Evolutionary conservation across 805 yeast genomes (phyloP).

Genomic region (Ogataea angusta): DNA sequence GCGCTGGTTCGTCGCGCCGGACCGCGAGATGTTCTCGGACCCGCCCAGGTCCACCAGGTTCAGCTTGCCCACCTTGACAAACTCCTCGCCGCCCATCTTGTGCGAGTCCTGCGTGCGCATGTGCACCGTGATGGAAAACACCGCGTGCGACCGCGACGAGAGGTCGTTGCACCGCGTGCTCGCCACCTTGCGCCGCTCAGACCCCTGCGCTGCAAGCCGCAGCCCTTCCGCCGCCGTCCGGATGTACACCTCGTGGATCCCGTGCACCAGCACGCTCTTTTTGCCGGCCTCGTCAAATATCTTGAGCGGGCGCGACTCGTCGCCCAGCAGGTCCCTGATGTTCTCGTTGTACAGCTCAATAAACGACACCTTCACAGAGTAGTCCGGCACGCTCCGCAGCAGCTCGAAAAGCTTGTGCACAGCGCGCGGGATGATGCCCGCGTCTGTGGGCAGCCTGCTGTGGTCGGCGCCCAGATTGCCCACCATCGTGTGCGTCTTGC

Average conservation of each 20-base stretch:
- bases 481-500: constrained; percentile 77
- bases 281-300: constrained; percentile 49
- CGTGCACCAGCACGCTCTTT: constrained; percentile 49
- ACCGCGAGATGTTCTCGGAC: constrained; percentile 76
- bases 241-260: constrained; percentile 53
- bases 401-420: constrained; percentile 51
- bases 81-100: constrained; percentile 39
- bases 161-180: constrained; percentile 73
- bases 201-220: constrained; percentile 51
- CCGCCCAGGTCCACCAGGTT: constrained; percentile 90
- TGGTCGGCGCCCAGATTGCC: constrained; percentile 53
- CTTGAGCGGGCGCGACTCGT: constrained; percentile 47
- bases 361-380: constrained; percentile 71
- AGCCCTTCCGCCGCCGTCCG: constrained; percentile 51
- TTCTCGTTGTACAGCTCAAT: constrained; percentile 88
- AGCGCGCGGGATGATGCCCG: constrained; percentile 65
- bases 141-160: constrained; percentile 78
- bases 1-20: constrained; percentile 80
- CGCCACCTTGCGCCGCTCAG: constrained; percentile 65
- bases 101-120: constrained; percentile 47
- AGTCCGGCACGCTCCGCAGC: constrained; percentile 48
- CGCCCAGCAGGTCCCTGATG: constrained; percentile 62
- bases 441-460: constrained; percentile 39
- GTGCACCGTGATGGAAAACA: constrained; percentile 65
- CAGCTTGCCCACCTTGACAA: constrained; percentile 59